Evolutionary conservation across 108 stramenopile species (phyloP).

Genomic region (Cyclostephanos tholiformis): DNA sequence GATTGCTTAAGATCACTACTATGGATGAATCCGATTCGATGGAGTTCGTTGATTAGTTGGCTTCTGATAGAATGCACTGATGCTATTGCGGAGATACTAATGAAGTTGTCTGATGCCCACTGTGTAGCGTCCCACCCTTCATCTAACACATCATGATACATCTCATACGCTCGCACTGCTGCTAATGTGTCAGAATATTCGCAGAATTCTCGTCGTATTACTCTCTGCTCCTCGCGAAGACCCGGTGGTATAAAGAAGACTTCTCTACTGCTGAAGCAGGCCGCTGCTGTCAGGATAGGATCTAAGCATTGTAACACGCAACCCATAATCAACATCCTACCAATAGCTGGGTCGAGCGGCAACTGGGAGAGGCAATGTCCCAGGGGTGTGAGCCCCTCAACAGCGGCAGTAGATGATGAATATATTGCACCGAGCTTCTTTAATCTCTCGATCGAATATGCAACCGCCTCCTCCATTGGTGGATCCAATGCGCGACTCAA

Average conservation of each 20-base stretch:
- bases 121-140: conserved; percentile 12
- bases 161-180: conserved; percentile 21
- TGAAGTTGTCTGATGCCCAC: conserved; percentile 24
- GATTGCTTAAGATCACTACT: conserved; percentile 9
- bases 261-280: conserved; percentile 31
- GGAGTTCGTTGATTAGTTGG: conserved; percentile 23
- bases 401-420: conserved; percentile 34
- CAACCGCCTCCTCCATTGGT: conserved; percentile 54
- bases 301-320: conserved; percentile 65
- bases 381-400: conserved; percentile 70
- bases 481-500: conserved; percentile 77
- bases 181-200: conserved; percentile 19
- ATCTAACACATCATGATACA: conserved; percentile 6
- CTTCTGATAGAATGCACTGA: conserved; percentile 13
- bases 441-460: conserved; percentile 53
- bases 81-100: conserved; percentile 23
- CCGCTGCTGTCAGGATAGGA: conserved; percentile 70
- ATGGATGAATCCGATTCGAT: conserved; percentile 12
- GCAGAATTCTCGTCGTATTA: conserved; percentile 14
- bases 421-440: conserved; percentile 59
- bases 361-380: conserved; percentile 78
- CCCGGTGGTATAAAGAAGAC: conserved; percentile 27
- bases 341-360: conserved; percentile 79
- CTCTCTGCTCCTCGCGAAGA: conserved; percentile 8
- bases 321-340: conserved; percentile 72